These are phyloP conservation scores for Phlebiopsis flavidoalba DNA, from an alignment of 768 basidiomycete species.

Conservation along the genomic window DNA sequence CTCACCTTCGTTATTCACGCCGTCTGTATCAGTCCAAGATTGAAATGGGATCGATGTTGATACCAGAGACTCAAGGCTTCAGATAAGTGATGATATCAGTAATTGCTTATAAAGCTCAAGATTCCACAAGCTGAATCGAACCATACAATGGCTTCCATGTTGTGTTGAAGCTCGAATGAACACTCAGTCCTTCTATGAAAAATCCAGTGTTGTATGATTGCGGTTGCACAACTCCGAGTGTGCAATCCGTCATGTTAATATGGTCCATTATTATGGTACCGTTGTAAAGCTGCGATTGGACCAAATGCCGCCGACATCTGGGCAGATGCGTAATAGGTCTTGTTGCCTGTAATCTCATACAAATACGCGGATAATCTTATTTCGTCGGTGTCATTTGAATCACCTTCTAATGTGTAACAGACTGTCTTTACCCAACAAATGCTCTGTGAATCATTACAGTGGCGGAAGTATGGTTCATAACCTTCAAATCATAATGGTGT, in stretches of 20 bases:
- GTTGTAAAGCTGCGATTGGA: background rate
- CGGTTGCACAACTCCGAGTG: background rate
- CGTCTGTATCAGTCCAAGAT: no score
- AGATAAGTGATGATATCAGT: no score
- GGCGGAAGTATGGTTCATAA: background rate
- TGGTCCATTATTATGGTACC: background rate
- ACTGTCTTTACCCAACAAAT: background rate
- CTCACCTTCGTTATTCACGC: no score
- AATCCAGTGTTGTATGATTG: background rate
- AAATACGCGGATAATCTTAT: background rate
- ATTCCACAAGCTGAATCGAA: no score
- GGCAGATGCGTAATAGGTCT: background rate
- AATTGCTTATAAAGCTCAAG: no score
- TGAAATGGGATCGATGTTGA: no score
- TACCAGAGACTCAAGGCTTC: no score
- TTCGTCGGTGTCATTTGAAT: background rate
- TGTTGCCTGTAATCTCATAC: background rate
- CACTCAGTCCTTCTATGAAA: background rate
- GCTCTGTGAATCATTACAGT: background rate
- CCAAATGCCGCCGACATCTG: background rate
- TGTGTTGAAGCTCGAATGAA: background rate
- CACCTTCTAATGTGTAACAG: background rate
- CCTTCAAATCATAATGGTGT: background rate
- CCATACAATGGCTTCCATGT: background rate
- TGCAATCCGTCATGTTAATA: background rate